Conservation (phyloP, 2,329 filamentous ascomycete genomes). For the Fusarium pseudoanthophilum region DNA sequence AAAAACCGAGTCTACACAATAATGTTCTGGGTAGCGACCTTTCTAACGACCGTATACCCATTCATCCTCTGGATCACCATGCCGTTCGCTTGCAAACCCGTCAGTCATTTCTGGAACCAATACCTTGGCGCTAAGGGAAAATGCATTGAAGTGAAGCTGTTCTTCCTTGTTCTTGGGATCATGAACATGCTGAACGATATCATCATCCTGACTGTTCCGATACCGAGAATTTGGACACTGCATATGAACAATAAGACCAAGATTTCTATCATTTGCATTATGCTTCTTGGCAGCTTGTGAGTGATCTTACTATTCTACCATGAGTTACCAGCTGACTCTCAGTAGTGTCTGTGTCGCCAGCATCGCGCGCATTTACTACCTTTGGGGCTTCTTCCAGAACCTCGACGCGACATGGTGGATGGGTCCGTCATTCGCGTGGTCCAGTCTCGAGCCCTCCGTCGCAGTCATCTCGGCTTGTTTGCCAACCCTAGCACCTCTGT, state of each 20-base stretch:
- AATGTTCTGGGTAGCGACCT: constrained; percentile 7
- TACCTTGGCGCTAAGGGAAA: not conserved
- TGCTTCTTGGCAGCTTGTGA: constrained; percentile 23
- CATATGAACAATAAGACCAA: constrained; percentile 24
- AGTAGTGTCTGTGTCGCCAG: constrained; percentile 7
- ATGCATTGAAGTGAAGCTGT: constrained; percentile 5
- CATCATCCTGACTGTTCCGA: constrained; percentile 3
- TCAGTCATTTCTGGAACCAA: constrained; percentile 21
- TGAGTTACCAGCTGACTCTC: not conserved
- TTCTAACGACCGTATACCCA: not conserved
- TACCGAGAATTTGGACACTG: constrained; percentile 12
- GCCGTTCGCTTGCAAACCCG: constrained; percentile 2
- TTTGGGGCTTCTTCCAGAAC: constrained; percentile 20
- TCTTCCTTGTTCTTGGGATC: constrained; percentile 14
- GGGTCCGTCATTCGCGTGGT: constrained; percentile 16
- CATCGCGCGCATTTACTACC: constrained; percentile 14
- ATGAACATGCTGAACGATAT: constrained; percentile 28
- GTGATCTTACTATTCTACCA: accelerated
- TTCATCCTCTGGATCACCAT: constrained; percentile 22
- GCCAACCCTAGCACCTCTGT: not conserved
- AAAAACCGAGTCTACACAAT: constrained; percentile 9
- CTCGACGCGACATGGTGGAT: constrained; percentile 20
- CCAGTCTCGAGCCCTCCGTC: constrained; percentile 9
- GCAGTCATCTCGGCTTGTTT: constrained; percentile 12
- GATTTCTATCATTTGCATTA: constrained; percentile 13